Evolutionary conservation across 257 asterid genomes (phyloP).

Genomic region (Solanum peruvianum): DNA sequence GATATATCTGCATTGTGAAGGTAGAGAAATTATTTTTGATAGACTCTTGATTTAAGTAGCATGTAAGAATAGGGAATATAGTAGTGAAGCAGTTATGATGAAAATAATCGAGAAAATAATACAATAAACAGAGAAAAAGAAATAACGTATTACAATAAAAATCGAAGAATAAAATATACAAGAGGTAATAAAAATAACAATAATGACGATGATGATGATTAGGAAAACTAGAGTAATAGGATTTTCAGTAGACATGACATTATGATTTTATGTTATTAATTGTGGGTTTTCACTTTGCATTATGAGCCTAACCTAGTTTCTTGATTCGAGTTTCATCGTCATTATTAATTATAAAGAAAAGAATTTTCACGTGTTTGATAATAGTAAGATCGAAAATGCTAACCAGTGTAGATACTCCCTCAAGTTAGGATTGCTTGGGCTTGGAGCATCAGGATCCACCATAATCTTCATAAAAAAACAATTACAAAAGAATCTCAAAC

Average conservation of each 20-base stretch:
- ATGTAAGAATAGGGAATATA: not conserved
- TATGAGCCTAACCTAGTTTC: not conserved
- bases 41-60: not conserved
- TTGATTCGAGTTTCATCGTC: not conserved
- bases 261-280: not conserved
- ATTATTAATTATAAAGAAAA: not conserved
- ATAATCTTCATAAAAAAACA: slow-evolving; percentile 11
- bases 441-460: slow-evolving; percentile 78
- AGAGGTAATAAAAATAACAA: no score
- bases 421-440: slow-evolving; percentile 47
- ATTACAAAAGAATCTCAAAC: not conserved
- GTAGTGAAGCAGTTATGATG: no score
- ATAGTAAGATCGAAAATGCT: not conserved
- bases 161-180: no score
- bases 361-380: not conserved
- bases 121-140: no score
- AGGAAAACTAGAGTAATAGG: not conserved
- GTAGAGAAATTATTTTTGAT: no score
- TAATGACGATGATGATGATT: no score
- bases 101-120: not conserved
- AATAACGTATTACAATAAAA: no score
- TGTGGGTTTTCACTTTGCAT: not conserved
- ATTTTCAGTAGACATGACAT: not conserved
- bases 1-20: no score
- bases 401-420: slow-evolving; percentile 63